Conservation (phyloP, 805 yeast genomes). For the Metahyphopichia silvanorum region DNA sequence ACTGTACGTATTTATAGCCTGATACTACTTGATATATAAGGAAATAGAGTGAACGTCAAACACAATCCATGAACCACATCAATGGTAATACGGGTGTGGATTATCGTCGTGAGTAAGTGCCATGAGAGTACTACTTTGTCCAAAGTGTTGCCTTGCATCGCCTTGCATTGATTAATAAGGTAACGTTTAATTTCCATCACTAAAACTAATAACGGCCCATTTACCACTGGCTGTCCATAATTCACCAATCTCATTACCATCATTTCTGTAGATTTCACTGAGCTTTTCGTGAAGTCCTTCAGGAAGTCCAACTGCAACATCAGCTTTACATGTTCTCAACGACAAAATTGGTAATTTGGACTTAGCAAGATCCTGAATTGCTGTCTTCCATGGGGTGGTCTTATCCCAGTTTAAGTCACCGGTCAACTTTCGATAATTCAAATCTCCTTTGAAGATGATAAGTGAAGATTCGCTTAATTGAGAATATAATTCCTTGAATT, state of each 20-base stretch:
- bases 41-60: too few species aligned
- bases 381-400: slow-evolving; percentile 67
- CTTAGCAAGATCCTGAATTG: slow-evolving; percentile 65
- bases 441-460: slow-evolving; percentile 88
- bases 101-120: too few species aligned
- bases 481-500: slow-evolving; percentile 60
- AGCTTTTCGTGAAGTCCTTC: slow-evolving; percentile 72
- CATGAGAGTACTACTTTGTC: too few species aligned
- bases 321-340: slow-evolving; percentile 94
- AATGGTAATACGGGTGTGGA: too few species aligned
- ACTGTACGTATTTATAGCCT: too few species aligned
- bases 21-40: too few species aligned
- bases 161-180: too few species aligned
- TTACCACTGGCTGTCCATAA: slow-evolving; percentile 89
- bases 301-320: slow-evolving; percentile 83
- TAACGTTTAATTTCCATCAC: slow-evolving; percentile 7
- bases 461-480: slow-evolving; percentile 63
- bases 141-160: too few species aligned
- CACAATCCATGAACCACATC: too few species aligned
- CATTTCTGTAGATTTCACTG: slow-evolving; percentile 52
- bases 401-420: slow-evolving; percentile 89
- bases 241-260: slow-evolving; percentile 61
- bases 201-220: slow-evolving; percentile 74
- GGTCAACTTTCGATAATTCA: slow-evolving; percentile 90
- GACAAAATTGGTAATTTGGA: slow-evolving; percentile 66